These are phyloP conservation scores for Didymella pomorum DNA, from an alignment of 2,329 filamentous ascomycete species.

Conservation along the genomic window DNA sequence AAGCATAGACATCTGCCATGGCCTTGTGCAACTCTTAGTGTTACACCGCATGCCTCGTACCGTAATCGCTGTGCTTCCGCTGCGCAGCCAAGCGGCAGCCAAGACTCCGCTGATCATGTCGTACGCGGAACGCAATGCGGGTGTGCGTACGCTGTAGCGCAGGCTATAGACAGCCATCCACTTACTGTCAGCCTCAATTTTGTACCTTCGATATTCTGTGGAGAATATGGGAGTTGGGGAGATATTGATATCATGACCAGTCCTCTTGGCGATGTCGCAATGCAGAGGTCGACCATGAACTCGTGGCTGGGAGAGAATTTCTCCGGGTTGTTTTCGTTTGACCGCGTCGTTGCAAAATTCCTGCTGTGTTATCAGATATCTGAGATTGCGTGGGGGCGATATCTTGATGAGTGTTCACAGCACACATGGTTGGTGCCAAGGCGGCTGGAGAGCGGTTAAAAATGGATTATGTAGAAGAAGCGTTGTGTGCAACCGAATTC, in stretches of 20 bases:
- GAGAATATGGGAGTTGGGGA: not conserved
- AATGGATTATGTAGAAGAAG: not conserved
- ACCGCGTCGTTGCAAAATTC: not conserved
- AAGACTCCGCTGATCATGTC: conserved; percentile 11
- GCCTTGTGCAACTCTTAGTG: conserved; percentile 14
- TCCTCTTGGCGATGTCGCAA: not conserved
- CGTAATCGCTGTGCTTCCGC: conserved; percentile 7
- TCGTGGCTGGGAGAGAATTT: not conserved
- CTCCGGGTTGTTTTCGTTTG: not conserved
- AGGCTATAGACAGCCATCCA: not conserved
- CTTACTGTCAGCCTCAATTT: not conserved
- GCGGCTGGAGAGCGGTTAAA: not conserved
- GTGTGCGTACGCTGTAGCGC: conserved; percentile 14
- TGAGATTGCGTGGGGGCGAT: not conserved
- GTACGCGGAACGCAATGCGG: conserved; percentile 13
- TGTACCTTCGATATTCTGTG: not conserved
- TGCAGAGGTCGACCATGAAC: not conserved
- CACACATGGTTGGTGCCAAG: not conserved
- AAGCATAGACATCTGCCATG: conserved; percentile 13
- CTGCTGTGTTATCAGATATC: conserved; percentile 1
- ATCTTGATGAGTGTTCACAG: not conserved
- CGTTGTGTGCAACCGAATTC: not conserved
- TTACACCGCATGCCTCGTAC: conserved; percentile 15
- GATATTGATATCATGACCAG: not conserved
- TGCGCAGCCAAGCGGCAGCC: conserved; percentile 14